Evolutionary conservation across 2,329 filamentous ascomycete genomes (phyloP), one percentile per base, ranked within the genome.

Genomic region (Cladosporium velox): DNA sequence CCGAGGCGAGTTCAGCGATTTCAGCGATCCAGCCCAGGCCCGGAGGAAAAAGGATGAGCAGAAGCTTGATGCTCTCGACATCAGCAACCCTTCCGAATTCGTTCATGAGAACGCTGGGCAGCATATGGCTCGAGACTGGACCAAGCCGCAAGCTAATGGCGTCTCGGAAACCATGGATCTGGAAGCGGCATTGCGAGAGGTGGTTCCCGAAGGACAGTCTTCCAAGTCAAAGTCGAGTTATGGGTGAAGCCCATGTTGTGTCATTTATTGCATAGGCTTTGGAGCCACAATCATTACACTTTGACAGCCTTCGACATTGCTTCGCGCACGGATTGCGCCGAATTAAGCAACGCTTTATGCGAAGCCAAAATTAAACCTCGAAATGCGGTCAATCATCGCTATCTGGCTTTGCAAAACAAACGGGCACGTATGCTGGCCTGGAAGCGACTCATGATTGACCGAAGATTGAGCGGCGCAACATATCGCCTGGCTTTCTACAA

Each of bases 11-110:
- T 65, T 65, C 32, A 51, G 38, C 38, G 59, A 62, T 28, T 74
- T 73, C 41, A 63, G 66, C n/a, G 70, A 72, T 26, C 70, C 72
- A 49, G 71, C 70, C 6, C 70, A 73, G 54, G 72, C 71, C 11
- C 65, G 68, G 26, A 65, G 55, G 62, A 71, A 71, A 64, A 73
- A 68, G 52, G 64, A 30, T n/a, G 24, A 66, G 65, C 38, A 34
- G 54, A 57, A 65, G 59, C 51, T 54, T 8, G 57, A 32, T 57
- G 62, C 35, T 24, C 65, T 58, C n/a, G 66, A 66, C 41, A 67
- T 65, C 64, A 59, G 55, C 32, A 67, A 58, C 44, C 65, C 49
- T 30, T 58, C 55, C 12, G 65, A 52, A 63, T 67, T 57, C 14
- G 55, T 59, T 51, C 62, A 59, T 26, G 49, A 47, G 47, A 69